Evolutionary conservation across 2,329 filamentous ascomycete genomes (phyloP), one percentile per base, ranked within the genome.

Genomic region (Pseudogymnoascus sp.): DNA sequence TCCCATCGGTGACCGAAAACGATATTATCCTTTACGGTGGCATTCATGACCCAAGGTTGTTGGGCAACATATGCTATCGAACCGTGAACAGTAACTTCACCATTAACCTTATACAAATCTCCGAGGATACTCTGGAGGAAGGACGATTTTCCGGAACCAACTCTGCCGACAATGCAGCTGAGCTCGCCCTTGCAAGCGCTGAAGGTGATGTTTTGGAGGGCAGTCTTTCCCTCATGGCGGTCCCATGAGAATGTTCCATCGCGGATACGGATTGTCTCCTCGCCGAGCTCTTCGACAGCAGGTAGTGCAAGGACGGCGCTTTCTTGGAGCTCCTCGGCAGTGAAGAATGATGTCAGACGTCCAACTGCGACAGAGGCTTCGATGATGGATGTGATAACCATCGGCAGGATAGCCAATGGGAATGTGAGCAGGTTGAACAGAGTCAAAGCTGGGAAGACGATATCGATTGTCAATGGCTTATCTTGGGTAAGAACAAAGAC

Each of bases 341-440:
- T 84, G 65, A 99, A 85, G 75, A 91, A 99, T 38, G 87, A 83
- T 0, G 92, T 95, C 68, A 99, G 80, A 71, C 95, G 90, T 28
- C 85, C 85, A 21, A 96, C 91, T 23, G 95, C 95, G 63, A 99
- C 95, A n/a, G 86, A 90, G 10, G 95, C 93, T 75, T 99, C 95
- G 34, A 99, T 92, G 66, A 99, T 91, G 5, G 93, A 89, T 0
- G 93, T 96, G 69, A 99, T 97, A 38, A 99, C 93, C 93, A 99
- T 97, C 6, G 95, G 95, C 31, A 99, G 80, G 38, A 99, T 88
- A 2, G 95, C 89, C 62, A 99, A 84, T 1, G 95, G 96, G 77
- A 99, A 99, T 0, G 93, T 96, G 56, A 99, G 84, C 28, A 99
- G 81, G 73, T 99, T 99, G 84, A 99, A 99, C 23, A 99, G 82